phyloP scores from a whole-genome alignment of 2,329 filamentous ascomycete species.

The Botrytis squamosa region DNA sequence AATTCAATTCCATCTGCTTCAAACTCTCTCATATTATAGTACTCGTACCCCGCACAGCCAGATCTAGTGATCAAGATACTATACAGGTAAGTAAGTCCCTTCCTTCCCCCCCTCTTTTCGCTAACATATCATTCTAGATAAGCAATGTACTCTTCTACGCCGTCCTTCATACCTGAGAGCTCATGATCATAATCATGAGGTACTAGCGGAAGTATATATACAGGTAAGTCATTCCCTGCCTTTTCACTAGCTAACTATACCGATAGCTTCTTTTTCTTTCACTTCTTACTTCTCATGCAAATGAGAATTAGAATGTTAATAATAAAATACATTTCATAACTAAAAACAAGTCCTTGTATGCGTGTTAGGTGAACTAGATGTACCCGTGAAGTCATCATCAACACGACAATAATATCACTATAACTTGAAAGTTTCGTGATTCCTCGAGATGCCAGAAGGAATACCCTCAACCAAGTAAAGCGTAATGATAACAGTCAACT shows the following conservation, averaged over 20 bases:
- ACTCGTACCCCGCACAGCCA: too few relatives aligned
- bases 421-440: not conserved
- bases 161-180: not conserved
- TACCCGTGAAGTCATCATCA: not conserved
- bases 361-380: not conserved
- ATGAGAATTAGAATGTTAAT: not conserved
- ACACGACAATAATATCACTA: not conserved
- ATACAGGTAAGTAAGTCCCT: too few relatives aligned
- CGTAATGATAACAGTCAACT: too few relatives aligned
- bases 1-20: too few relatives aligned
- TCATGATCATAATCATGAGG: not conserved
- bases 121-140: too few relatives aligned
- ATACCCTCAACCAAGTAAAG: too few relatives aligned
- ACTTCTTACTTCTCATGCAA: not conserved
- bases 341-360: not conserved
- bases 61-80: accelerated
- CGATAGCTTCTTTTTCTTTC: not conserved
- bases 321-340: not conserved
- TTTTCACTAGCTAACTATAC: too few relatives aligned
- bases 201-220: not conserved
- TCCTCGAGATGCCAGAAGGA: not conserved
- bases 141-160: not conserved
- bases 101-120: too few relatives aligned
- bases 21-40: too few relatives aligned
- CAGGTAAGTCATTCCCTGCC: not conserved